Percentiles rank a stretch among this genome's conserved stretches.
phyloP scores from a whole-genome alignment of 441 rosid species.

The Brassica balearica region DNA sequence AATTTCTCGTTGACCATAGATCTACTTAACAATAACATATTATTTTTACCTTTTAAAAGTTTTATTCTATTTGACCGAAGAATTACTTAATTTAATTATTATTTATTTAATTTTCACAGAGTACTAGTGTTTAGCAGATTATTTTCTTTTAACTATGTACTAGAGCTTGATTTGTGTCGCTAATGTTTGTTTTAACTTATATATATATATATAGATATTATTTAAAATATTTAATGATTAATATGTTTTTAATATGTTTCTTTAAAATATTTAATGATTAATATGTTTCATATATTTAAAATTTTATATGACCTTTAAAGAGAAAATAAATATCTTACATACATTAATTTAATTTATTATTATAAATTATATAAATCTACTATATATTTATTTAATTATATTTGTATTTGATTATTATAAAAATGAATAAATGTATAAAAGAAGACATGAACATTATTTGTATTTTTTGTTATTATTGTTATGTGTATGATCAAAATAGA shows the following conservation, averaged over 20 bases:
- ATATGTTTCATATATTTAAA: neutral
- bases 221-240: neutral
- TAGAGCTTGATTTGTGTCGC: neutral
- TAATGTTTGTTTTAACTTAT: neutral
- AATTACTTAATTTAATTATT: neutral
- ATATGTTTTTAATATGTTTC: too few species aligned
- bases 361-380: too few species aligned
- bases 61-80: neutral
- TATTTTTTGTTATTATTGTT: neutral
- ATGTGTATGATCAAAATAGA: neutral
- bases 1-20: neutral
- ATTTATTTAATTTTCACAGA: neutral
- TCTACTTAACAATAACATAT: neutral
- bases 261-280: too few species aligned
- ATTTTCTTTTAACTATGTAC: neutral
- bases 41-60: neutral
- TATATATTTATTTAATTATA: too few species aligned
- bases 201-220: neutral
- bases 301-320: neutral
- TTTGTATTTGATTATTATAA: too few species aligned
- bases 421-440: neutral
- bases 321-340: neutral
- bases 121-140: neutral
- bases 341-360: neutral
- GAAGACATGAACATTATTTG: neutral